Conservation (phyloP, 73 alveolate genomes). For the Tetrahymena thermophila region DNA sequence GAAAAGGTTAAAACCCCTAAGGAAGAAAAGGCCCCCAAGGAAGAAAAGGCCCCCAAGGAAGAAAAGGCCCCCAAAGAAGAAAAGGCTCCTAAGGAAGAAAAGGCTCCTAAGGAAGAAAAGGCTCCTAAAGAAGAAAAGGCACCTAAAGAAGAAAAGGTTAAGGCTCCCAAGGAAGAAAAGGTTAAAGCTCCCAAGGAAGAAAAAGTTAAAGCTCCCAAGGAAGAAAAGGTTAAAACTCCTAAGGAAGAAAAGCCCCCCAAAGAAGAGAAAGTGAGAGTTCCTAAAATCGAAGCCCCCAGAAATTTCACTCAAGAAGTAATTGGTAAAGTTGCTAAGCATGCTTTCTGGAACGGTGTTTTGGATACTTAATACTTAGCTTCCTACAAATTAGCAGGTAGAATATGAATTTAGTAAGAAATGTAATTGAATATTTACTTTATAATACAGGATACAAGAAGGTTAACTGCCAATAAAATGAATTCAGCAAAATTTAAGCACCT, state of each 20-base stretch:
- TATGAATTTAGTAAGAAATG: background rate
- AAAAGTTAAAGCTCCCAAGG: background rate
- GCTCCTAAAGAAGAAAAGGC: background rate
- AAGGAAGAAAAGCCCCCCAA: background rate
- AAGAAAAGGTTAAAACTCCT: background rate
- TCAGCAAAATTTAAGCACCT: background rate
- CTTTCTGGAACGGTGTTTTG: background rate
- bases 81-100: background rate
- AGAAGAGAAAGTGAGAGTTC: background rate
- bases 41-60: background rate
- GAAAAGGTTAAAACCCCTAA: background rate
- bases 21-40: background rate
- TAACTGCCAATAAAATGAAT: background rate
- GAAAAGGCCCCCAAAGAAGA: background rate
- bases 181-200: constrained; percentile 1
- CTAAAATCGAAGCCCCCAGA: background rate
- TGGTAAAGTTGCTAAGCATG: background rate
- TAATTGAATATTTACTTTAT: background rate
- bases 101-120: background rate
- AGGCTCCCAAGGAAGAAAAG: background rate
- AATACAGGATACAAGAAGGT: background rate
- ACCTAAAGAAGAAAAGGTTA: background rate
- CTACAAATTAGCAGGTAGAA: background rate
- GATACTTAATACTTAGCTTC: background rate
- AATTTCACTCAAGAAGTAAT: background rate